phyloP scores from a whole-genome alignment of 495 filamentous ascomycete species.

The Tirmania nivea region DNA sequence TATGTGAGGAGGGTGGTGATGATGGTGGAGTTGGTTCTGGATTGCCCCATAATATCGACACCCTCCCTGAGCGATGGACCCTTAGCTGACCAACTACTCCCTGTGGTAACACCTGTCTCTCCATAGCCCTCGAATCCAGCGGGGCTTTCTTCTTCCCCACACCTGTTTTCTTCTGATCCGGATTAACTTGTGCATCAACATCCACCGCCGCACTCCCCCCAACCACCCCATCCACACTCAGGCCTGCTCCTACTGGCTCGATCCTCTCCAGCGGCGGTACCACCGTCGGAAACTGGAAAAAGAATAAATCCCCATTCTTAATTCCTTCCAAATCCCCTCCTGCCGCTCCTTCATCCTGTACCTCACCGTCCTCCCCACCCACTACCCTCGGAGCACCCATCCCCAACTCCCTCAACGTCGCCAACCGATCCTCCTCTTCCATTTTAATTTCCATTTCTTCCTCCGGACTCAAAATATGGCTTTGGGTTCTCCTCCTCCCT shows the following conservation, averaged over 20 bases:
- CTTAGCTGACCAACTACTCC: conserved; percentile 16
- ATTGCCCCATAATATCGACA: conserved; percentile 12
- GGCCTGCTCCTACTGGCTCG: not conserved
- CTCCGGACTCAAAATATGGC: conserved; percentile 3
- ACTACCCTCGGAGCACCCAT: conserved; percentile 1
- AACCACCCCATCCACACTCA: no score
- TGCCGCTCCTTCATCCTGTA: conserved; percentile 2
- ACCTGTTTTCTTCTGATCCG: not conserved
- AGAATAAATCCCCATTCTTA: conserved; percentile 10
- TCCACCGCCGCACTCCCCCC: not conserved
- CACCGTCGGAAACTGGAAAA: conserved; percentile 18
- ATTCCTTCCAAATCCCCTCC: conserved; percentile 11
- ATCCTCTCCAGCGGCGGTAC: conserved; percentile 9
- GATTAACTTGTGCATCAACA: not conserved
- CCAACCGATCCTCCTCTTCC: conserved; percentile 11
- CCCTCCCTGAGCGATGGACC: conserved; percentile 14
- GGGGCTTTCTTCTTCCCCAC: not conserved
- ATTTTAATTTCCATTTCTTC: conserved; percentile 14
- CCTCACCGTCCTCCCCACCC: not conserved
- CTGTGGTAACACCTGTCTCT: conserved; percentile 2
- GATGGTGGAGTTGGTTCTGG: not conserved
- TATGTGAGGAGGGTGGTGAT: no score
- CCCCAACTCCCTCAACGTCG: conserved; percentile 13
- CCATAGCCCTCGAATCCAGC: not conserved
- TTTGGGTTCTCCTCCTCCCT: not conserved